A percentile compares a stretch with the other conserved stretches of the same genome.
Conservation (phyloP, 2,329 filamentous ascomycete species). For the Claviceps purpurea region DNA sequence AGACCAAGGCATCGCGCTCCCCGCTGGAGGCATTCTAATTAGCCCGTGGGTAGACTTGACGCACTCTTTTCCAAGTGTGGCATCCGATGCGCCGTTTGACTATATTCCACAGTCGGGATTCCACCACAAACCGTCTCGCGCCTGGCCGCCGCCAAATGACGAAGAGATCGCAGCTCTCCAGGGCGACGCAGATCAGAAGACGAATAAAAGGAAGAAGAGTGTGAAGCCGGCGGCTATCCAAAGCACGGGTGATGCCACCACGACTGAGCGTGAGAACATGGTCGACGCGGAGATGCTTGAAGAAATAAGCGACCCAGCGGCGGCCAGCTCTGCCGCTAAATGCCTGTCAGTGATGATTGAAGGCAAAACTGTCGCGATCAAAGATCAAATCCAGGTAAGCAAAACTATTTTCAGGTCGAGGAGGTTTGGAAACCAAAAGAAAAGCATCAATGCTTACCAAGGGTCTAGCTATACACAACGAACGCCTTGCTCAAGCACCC, state of each 20-base stretch:
- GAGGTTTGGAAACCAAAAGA: neutral
- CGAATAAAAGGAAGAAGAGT: slow-evolving; percentile 10
- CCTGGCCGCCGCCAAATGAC: slow-evolving; percentile 86
- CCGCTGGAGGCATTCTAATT: slow-evolving; percentile 79
- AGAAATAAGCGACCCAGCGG: slow-evolving; percentile 10
- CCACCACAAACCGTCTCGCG: slow-evolving; percentile 72
- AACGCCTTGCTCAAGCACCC: slow-evolving; percentile 80
- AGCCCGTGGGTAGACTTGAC: slow-evolving; percentile 95
- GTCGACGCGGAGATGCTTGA: slow-evolving; percentile 13
- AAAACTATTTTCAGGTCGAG: too few relatives aligned
- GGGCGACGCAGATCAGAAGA: slow-evolving; percentile 33
- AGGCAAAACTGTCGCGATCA: slow-evolving; percentile 57
- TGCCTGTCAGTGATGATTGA: slow-evolving; percentile 55
- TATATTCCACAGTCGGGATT: slow-evolving; percentile 86
- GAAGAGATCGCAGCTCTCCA: slow-evolving; percentile 52
- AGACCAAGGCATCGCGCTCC: slow-evolving; percentile 70
- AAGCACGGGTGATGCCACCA: slow-evolving; percentile 21
- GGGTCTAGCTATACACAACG: slow-evolving; percentile 52
- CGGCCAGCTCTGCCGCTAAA: slow-evolving; percentile 15
- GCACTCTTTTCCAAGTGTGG: slow-evolving; percentile 89
- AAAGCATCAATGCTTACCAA: slow-evolving; percentile 4
- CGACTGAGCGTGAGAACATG: slow-evolving; percentile 17
- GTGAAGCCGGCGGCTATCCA: slow-evolving; percentile 9
- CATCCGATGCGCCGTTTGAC: slow-evolving; percentile 57
- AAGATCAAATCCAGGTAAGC: slow-evolving; percentile 78